Percentiles rank a stretch among this genome's conserved stretches.
Evolutionary conservation across 495 filamentous ascomycete species (phyloP).

Genomic region (Aspergillus haitiensis): DNA sequence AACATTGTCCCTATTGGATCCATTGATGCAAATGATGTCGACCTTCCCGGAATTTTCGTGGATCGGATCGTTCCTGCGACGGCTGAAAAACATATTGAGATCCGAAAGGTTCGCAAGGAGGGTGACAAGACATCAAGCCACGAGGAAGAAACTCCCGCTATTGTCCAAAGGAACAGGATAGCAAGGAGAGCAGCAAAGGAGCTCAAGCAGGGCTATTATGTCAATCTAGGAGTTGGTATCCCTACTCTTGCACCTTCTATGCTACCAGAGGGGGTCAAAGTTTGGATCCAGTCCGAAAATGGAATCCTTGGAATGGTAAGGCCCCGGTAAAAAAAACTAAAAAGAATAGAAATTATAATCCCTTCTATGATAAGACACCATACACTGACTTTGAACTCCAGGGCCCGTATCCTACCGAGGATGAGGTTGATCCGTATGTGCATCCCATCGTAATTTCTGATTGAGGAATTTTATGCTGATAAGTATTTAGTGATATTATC

Average conservation of each 20-base stretch:
- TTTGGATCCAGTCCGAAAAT: constrained; percentile 89
- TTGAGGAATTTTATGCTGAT: not conserved
- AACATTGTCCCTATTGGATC: constrained; percentile 82
- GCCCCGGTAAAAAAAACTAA: not conserved
- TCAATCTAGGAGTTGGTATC: constrained; percentile 91
- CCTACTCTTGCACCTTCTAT: constrained; percentile 86
- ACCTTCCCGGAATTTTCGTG: constrained; percentile 88
- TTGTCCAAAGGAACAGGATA: constrained; percentile 75
- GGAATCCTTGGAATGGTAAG: constrained; percentile 76
- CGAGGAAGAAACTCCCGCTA: constrained; percentile 56
- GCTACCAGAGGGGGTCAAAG: constrained; percentile 71
- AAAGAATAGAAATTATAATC: no score
- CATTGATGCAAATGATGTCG: constrained; percentile 75
- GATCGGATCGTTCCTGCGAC: constrained; percentile 79
- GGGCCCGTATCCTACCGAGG: constrained; percentile 77
- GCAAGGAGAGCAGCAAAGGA: constrained; percentile 84
- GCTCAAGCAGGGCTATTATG: constrained; percentile 92
- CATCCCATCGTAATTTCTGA: not conserved
- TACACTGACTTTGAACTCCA: constrained; percentile 30
- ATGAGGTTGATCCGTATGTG: constrained; percentile 68
- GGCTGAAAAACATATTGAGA: constrained; percentile 76
- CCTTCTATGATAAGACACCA: not conserved
- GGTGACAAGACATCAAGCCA: constrained; percentile 43
- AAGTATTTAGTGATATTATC: constrained; percentile 64
- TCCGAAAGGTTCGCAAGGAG: constrained; percentile 65